Evolutionary conservation across 202 grass and related monocot species (phyloP).

Genomic region (Alloteropsis angusta): DNA sequence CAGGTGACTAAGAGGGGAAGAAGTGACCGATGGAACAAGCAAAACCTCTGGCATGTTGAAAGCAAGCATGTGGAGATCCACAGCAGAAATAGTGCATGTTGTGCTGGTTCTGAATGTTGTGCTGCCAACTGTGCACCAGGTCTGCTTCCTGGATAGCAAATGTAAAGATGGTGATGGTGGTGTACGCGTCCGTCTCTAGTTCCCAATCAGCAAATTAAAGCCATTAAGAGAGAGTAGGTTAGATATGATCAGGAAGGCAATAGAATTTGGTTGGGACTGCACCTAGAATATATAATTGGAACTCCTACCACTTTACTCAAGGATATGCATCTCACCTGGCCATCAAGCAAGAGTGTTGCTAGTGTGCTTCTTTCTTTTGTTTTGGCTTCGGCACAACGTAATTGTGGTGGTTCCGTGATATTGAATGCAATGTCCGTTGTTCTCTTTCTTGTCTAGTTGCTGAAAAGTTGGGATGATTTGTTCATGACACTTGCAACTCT

Average conservation of each 20-base stretch:
- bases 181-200: not conserved
- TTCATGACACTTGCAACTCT: not conserved
- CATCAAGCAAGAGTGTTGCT: not conserved
- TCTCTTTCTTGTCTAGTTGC: not conserved
- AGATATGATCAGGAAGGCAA: not conserved
- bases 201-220: slow-evolving; percentile 1
- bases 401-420: not conserved
- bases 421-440: not conserved
- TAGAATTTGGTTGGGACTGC: slow-evolving; percentile 16
- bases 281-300: not conserved
- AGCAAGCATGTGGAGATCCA: slow-evolving; percentile 24
- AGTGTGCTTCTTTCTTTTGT: not conserved
- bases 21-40: slow-evolving; percentile 43
- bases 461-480: not conserved
- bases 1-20: not conserved
- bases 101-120: slow-evolving; percentile 8
- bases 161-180: not conserved
- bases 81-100: slow-evolving; percentile 13
- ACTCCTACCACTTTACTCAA: not conserved
- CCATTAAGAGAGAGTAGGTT: not conserved
- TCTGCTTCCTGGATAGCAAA: not conserved
- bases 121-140: not conserved
- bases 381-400: not conserved
- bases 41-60: slow-evolving; percentile 31
- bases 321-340: not conserved